These are phyloP conservation scores for Pistacia integerrima DNA, from an alignment of 345 rosid species.

Conservation along the genomic window DNA sequence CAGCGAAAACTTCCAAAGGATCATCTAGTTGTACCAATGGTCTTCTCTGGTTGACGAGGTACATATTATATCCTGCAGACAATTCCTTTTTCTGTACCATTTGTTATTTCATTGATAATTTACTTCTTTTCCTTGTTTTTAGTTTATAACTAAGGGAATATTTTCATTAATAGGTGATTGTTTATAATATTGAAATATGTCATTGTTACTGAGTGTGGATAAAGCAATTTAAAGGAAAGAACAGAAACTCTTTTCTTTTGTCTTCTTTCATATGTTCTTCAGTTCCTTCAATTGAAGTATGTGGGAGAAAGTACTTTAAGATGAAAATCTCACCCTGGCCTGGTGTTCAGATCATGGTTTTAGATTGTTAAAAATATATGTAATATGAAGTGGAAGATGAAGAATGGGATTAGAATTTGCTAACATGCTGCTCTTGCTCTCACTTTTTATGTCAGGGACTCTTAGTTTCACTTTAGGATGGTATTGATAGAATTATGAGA, in stretches of 20 bases:
- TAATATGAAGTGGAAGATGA: background rate
- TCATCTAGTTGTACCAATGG: constrained; percentile 96
- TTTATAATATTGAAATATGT: background rate
- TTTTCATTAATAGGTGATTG: background rate
- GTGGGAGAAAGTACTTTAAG: background rate
- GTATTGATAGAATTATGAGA: background rate
- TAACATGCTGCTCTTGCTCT: background rate
- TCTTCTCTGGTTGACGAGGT: constrained; percentile 98
- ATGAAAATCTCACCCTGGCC: background rate
- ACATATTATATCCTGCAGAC: background rate
- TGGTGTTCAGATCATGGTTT: background rate
- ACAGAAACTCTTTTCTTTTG: background rate
- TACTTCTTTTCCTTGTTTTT: background rate
- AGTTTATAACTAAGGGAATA: background rate
- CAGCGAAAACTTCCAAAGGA: constrained; percentile 70
- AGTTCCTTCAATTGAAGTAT: background rate
- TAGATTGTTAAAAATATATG: background rate
- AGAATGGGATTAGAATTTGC: background rate
- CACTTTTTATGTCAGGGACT: background rate
- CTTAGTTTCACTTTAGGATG: background rate
- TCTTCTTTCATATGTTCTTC: background rate
- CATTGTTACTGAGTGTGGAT: background rate
- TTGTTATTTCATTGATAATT: background rate
- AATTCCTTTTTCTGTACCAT: background rate
- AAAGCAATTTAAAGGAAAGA: background rate